Evolutionary conservation across 805 yeast species (phyloP), one percentile per base, ranked within the genome.

Genomic region (Ogataea dorogensis): DNA sequence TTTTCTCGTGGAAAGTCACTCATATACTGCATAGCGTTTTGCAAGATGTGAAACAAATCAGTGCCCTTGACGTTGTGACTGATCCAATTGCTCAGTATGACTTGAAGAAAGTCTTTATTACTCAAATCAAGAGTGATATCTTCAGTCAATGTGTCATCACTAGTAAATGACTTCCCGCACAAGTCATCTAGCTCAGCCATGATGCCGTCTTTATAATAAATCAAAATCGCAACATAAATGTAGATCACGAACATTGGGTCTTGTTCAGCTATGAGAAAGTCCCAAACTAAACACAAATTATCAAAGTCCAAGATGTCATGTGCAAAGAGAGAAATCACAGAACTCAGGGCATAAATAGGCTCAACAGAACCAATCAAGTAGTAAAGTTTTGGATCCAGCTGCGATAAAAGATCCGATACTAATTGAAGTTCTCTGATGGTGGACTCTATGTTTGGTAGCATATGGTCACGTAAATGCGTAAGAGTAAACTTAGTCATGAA

Each of bases 381-480:
- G 31, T 61, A 68, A 6, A 78, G 53, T 3, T 57, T 47, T 4
- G 53, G 57, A 47, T 86, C 94, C 2, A 67, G 60, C 2, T 51
- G 46, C 17, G 63, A 65, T 4, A 87, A 42, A 2, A 89, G 49
- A 3, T 74, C 70, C 0, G 95, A 88, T 3, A 93, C 74, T 14
- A 89, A 58, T 13, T 64, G 58, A 39, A 88, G 61, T 38, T 86
- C 88, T 35, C 71, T 73, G 8, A 86, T 58, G 1, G 95, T 72
- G 7, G 84, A 73, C 17, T 73, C 71, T 25, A 91, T 69, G 15
- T 77, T 72, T 4, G 80, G 73, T 58, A 86, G 69, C 95, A 91
- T 83, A 55, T 79, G 93, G 59, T 91, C 98, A 31, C 98, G 68
- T 27, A 93, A 61, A 53, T 79, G 84, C 34, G 63, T 46, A 7